Evolutionary conservation across 768 basidiomycete genomes (phyloP).

Genomic region (Psilocybe subaeruginosa): DNA sequence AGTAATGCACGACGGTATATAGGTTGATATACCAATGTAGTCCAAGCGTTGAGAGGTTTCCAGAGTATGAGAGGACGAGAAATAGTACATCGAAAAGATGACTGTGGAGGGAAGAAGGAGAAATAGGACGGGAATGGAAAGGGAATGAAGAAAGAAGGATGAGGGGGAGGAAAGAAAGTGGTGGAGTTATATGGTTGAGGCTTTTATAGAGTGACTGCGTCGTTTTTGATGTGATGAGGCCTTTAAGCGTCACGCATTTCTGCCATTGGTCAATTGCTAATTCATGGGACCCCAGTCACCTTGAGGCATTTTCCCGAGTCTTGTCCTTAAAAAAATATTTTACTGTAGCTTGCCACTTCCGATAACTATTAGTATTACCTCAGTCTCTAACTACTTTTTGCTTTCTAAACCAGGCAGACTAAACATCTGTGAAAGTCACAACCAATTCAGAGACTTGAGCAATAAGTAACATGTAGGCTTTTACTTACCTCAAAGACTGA

Average conservation of each 20-base stretch:
- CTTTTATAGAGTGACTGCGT: slow-evolving; percentile 30
- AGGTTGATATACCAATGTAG: background rate
- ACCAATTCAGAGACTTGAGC: background rate
- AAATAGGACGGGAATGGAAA: slow-evolving; percentile 7
- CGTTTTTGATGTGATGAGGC: slow-evolving; percentile 40
- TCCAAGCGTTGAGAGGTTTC: background rate
- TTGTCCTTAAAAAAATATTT: slow-evolving; percentile 15
- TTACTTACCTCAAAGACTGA: slow-evolving; percentile 55
- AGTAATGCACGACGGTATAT: background rate
- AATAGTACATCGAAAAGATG: background rate
- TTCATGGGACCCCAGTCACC: slow-evolving; percentile 33
- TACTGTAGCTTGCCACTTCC: background rate
- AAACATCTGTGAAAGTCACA: slow-evolving; percentile 47
- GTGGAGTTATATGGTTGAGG: slow-evolving; percentile 7
- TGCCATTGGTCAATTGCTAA: slow-evolving; percentile 43
- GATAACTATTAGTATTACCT: background rate
- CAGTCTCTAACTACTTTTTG: slow-evolving; percentile 24
- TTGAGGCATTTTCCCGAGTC: slow-evolving; percentile 30
- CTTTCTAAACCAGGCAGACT: slow-evolving; percentile 48
- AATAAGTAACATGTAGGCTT: background rate
- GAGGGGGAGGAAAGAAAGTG: slow-evolving; percentile 1
- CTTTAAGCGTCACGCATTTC: slow-evolving; percentile 48
- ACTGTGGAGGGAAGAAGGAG: background rate
- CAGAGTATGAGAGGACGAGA: background rate
- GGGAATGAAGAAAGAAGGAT: background rate